Percentiles rank a stretch among this genome's conserved stretches.
phyloP scores from a whole-genome alignment of 2,329 filamentous ascomycete genomes.

The Colletotrichum falcatum region DNA sequence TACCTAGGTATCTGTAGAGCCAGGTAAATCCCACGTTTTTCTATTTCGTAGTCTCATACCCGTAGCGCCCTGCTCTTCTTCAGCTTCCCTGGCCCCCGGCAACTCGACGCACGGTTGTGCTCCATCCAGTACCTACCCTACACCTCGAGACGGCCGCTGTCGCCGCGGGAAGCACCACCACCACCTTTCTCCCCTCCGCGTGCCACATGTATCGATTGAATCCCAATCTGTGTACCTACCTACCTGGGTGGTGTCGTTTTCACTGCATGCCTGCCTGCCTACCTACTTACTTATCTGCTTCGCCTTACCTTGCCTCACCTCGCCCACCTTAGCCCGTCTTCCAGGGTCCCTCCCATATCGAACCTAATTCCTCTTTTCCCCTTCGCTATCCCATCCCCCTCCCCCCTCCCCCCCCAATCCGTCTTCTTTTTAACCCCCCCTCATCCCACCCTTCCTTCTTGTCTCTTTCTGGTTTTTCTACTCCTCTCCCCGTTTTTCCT shows the following conservation, averaged over 20 bases:
- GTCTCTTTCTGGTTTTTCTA: not conserved
- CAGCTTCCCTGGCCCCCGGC: constrained; percentile 7
- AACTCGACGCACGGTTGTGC: constrained; percentile 28
- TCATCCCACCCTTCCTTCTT: constrained; percentile 18
- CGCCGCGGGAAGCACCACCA: constrained; percentile 22
- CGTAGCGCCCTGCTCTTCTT: not conserved
- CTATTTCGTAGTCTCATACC: not conserved
- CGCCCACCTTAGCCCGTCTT: constrained; percentile 28
- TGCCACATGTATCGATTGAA: not conserved
- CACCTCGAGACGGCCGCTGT: constrained; percentile 20
- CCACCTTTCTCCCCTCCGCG: not conserved
- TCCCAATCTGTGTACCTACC: constrained; percentile 13
- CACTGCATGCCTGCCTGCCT: constrained; percentile 9
- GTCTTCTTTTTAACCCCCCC: constrained; percentile 27
- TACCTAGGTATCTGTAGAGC: not conserved
- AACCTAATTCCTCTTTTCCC: constrained; percentile 38
- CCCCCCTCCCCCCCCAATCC: not conserved
- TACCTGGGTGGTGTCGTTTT: not conserved
- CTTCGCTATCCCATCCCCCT: not conserved
- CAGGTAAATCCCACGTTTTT: constrained; percentile 22
- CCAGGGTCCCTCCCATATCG: constrained; percentile 35
- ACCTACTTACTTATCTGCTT: constrained; percentile 2
- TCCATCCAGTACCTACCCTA: no score
- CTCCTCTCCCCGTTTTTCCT: not conserved
- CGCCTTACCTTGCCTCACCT: constrained; percentile 24